phyloP scores from a whole-genome alignment of 2,329 filamentous ascomycete genomes.

The Verticillium dahliae region DNA sequence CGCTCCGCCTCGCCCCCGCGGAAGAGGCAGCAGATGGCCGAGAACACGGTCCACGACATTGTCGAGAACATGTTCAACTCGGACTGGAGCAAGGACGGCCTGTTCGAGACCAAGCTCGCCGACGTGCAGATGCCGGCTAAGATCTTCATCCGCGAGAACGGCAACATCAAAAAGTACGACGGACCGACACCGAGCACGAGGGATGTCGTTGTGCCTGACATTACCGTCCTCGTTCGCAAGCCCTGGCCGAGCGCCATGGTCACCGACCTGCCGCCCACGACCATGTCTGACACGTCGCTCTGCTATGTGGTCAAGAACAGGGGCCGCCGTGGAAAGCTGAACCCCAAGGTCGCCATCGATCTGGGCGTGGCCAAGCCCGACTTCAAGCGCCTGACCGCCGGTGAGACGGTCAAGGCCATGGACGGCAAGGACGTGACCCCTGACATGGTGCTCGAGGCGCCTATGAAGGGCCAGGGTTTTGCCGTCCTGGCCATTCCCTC shows the following conservation, averaged over 20 bases:
- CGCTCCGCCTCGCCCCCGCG: background rate
- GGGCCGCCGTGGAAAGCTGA: constrained; percentile 74
- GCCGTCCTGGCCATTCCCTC: constrained; percentile 76
- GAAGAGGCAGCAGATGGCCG: background rate
- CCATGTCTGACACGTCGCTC: constrained; percentile 60
- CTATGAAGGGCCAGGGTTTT: constrained; percentile 63
- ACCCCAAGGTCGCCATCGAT: constrained; percentile 54
- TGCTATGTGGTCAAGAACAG: constrained; percentile 83
- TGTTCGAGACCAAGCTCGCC: constrained; percentile 59
- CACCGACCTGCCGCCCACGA: constrained; percentile 59
- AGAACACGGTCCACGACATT: constrained; percentile 9
- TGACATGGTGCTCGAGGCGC: constrained; percentile 74
- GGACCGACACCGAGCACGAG: constrained; percentile 56
- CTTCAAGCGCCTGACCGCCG: constrained; percentile 55
- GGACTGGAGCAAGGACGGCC: constrained; percentile 61
- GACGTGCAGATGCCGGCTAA: constrained; percentile 62
- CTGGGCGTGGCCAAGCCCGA: constrained; percentile 55
- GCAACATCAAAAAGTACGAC: constrained; percentile 61
- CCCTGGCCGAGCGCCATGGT: constrained; percentile 73
- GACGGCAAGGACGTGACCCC: constrained; percentile 69
- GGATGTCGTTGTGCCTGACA: constrained; percentile 45
- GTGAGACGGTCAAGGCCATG: constrained; percentile 54
- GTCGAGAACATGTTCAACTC: constrained; percentile 24
- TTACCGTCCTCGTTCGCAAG: constrained; percentile 64
- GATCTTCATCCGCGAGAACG: constrained; percentile 60